Percentiles rank a stretch among this genome's conserved stretches.
Conservation (phyloP, 148 eudicot species). For the Diospyros lotus region DNA sequence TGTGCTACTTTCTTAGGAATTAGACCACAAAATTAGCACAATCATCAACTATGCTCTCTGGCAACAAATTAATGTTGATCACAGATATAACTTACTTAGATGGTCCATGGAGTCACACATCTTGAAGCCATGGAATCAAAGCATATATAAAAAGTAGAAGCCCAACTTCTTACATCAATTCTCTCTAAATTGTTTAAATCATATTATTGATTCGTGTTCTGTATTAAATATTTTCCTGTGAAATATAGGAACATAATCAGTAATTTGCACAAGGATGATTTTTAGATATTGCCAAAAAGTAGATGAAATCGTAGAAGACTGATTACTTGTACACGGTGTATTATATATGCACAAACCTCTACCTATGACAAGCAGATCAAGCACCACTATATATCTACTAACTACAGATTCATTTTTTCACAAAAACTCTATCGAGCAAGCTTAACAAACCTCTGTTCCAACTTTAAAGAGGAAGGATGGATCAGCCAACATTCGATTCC, state of each 20-base stretch:
- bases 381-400: neutral
- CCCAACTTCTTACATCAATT: neutral
- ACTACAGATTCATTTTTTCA: neutral
- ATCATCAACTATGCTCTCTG: neutral
- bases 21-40: neutral
- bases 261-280: too few relatives aligned
- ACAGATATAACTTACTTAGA: neutral
- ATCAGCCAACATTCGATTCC: slow-evolving; percentile 43
- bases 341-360: neutral
- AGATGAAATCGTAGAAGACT: neutral
- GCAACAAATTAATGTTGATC: neutral
- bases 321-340: neutral
- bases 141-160: neutral
- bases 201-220: neutral
- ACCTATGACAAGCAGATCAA: neutral
- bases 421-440: neutral
- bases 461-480: slow-evolving; percentile 42
- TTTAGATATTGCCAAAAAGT: neutral
- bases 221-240: neutral
- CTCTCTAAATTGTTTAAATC: neutral
- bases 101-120: neutral
- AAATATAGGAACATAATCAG: too few relatives aligned
- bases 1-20: neutral
- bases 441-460: slow-evolving; percentile 38
- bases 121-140: neutral